Evolutionary conservation across 192 early-diverging fungal genomes (phyloP).

Genomic region (Gamsiella multidivaricata): DNA sequence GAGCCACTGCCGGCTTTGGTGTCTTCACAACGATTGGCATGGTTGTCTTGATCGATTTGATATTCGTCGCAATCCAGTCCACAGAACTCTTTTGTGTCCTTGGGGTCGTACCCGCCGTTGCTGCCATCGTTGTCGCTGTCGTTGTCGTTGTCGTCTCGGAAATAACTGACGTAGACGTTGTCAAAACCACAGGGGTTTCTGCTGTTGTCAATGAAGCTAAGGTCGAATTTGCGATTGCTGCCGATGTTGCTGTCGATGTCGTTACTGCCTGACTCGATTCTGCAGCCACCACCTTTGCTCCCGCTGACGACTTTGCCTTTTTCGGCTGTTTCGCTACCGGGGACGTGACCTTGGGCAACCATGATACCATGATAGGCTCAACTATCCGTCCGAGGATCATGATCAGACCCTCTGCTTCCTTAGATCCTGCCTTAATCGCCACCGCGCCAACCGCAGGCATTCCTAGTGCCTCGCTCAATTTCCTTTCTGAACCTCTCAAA

Average conservation of each 20-base stretch:
- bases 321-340: neutral
- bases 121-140: neutral
- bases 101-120: neutral
- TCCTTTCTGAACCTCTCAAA: conserved; percentile 23
- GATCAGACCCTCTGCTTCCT: conserved; percentile 28
- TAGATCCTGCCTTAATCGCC: conserved; percentile 20
- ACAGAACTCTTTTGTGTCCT: neutral
- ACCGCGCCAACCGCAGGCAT: conserved; percentile 40
- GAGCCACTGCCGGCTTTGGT: neutral
- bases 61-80: conserved; percentile 28
- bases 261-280: neutral
- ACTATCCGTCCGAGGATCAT: conserved; percentile 37
- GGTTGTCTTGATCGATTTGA: conserved; percentile 32
- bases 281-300: neutral
- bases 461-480: conserved; percentile 22
- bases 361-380: conserved; percentile 33
- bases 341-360: conserved; percentile 31
- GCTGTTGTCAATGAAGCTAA: neutral
- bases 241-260: neutral
- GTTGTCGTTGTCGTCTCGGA: neutral
- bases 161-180: neutral
- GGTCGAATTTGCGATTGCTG: neutral
- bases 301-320: neutral
- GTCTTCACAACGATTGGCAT: conserved; percentile 45
- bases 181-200: neutral